Evolutionary conservation across 352 stramenopile species (phyloP), one percentile per base, ranked within the genome.

Genomic region (Phytopythium cucurbitacearum): DNA sequence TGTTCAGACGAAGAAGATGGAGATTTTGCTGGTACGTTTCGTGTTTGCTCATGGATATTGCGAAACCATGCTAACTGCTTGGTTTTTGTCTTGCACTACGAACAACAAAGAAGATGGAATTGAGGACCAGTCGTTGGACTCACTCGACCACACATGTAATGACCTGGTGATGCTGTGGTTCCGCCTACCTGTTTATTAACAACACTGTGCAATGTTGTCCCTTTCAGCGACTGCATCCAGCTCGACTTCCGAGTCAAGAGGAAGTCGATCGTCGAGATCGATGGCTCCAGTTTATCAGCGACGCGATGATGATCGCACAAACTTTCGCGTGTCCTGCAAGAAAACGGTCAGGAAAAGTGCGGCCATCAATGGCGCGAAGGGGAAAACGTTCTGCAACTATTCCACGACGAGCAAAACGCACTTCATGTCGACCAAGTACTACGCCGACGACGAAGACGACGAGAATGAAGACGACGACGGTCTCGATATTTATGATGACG

Each of bases 191-290:
- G 35, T 2, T 34, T n/a, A 44, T 44, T 41, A 12, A 41, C 3
- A 51, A 13, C 39, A 8, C 4, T 28, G 38, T 36, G 46, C 12
- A 5, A 39, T 64, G 53, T 3, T 60, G 5, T 13, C 51, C 8
- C 39, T 11, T 57, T n/a, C 45, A 75, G 66, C 59, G 40, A 72
- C 63, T 0, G 55, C 51, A 8, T 75, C 57, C 5, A 73, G 65
- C 44, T 70, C 49, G 42, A 44, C 42, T 1, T 69, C 43, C 33
- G 51, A 65, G 35, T 39, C 56, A 21, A 72, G 67, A 44, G 43
- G 50, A 32, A 45, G 21, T 44, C 34, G 42, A 13, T 11, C 13
- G 37, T 53, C 48, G 21, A 28, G 21, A 28, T 28, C 21, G 21
- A 28, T 28, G 21, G 21, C 1, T 28, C 21, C 21, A 28, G 21